Percentiles rank a stretch among this genome's conserved stretches.
Evolutionary conservation across 768 basidiomycete species (phyloP).

Genomic region (Coprinopsis marcescibilis): DNA sequence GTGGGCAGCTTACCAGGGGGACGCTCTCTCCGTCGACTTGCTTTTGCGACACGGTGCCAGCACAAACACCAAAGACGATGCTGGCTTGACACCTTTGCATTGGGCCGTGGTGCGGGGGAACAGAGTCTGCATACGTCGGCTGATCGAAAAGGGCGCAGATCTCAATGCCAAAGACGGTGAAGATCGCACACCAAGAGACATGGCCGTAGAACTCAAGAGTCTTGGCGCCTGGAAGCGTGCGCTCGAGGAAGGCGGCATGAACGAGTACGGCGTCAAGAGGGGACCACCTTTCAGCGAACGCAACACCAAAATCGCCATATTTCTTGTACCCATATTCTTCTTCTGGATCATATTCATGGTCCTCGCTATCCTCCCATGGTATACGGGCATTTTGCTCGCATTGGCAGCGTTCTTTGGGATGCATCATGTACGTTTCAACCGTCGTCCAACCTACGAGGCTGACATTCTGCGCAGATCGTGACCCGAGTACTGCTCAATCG

Average conservation of each 20-base stretch:
- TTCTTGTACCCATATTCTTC: slow-evolving; percentile 70
- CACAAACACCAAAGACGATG: slow-evolving; percentile 67
- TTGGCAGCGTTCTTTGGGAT: slow-evolving; percentile 86
- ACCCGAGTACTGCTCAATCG: slow-evolving; percentile 83
- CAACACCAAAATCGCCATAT: slow-evolving; percentile 77
- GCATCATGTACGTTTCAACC: slow-evolving; percentile 71
- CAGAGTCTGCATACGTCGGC: slow-evolving; percentile 72
- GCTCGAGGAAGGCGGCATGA: slow-evolving; percentile 80
- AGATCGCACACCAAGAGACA: slow-evolving; percentile 86
- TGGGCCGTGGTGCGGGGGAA: slow-evolving; percentile 99
- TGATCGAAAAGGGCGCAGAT: slow-evolving; percentile 85
- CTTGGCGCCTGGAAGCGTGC: slow-evolving; percentile 87
- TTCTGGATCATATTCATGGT: slow-evolving; percentile 83
- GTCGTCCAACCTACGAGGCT: slow-evolving; percentile 13
- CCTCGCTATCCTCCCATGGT: slow-evolving; percentile 81
- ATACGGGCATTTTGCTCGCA: slow-evolving; percentile 78
- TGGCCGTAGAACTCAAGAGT: slow-evolving; percentile 92
- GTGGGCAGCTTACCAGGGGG: slow-evolving; percentile 99
- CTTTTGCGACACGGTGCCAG: slow-evolving; percentile 85
- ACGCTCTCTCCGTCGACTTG: slow-evolving; percentile 90
- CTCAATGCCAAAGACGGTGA: slow-evolving; percentile 73
- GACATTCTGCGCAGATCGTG: slow-evolving; percentile 48
- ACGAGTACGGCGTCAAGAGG: slow-evolving; percentile 65
- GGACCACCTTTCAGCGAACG: slow-evolving; percentile 68
- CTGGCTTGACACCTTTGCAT: slow-evolving; percentile 84